Evolutionary conservation across 495 filamentous ascomycete genomes (phyloP).

Genomic region (Niebla homalea): DNA sequence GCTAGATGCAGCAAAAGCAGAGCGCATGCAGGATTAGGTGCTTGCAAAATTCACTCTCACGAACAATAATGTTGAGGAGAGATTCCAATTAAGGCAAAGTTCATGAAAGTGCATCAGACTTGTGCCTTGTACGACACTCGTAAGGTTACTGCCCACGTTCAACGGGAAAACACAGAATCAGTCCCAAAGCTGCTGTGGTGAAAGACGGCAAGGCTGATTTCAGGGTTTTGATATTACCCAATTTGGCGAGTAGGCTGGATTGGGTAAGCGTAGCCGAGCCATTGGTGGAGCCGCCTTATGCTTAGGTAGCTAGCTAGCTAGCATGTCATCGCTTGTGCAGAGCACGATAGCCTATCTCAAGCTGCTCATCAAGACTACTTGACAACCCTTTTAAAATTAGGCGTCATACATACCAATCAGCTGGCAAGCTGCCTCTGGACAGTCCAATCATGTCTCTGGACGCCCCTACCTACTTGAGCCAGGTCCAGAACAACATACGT

Average conservation of each 20-base stretch:
- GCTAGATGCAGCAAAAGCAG: not conserved
- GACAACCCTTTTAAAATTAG: not conserved
- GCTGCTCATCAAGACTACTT: not conserved
- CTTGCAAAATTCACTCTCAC: too few species aligned
- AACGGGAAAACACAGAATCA: too few species aligned
- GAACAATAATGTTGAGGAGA: too few species aligned
- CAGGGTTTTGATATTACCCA: not conserved
- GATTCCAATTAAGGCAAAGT: too few species aligned
- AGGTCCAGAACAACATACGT: slow-evolving; percentile 89
- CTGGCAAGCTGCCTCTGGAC: not conserved
- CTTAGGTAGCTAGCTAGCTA: too few species aligned
- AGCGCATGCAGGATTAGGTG: not conserved
- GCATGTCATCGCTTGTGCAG: too few species aligned
- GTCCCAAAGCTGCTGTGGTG: too few species aligned
- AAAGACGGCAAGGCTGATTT: not conserved
- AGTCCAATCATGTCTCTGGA: slow-evolving; percentile 66
- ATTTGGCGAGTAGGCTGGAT: not conserved
- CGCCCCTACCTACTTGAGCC: slow-evolving; percentile 77
- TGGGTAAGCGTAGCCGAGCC: not conserved
- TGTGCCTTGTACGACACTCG: too few species aligned
- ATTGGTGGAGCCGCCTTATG: not conserved
- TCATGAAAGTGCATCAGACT: too few species aligned
- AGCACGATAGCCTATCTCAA: not conserved
- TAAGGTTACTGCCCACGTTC: too few species aligned
- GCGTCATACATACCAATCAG: not conserved